Evolutionary conservation across 768 basidiomycete genomes (phyloP), one percentile per base, ranked within the genome.

Genomic region (Suillus alpinus): DNA sequence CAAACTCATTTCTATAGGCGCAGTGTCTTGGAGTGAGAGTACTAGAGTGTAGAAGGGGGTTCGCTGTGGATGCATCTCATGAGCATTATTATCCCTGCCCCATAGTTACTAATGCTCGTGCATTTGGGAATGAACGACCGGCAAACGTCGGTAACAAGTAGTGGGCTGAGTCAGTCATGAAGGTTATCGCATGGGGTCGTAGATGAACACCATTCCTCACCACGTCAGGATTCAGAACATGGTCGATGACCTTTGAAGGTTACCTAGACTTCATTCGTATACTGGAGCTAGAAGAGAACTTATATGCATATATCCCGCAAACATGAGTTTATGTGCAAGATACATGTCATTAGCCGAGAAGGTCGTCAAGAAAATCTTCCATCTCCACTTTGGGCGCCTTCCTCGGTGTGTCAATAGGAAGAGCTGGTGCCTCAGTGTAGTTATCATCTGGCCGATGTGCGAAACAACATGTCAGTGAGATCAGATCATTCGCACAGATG

Each of bases 331-430:
- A 26, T 26, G 23, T 12, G 23, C 44, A 46, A 46, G 23, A 46
- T 26, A 46, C 44, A 32, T 32, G 7, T 56, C 43, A 23, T 75
- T 69, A 82, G n/a, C 71, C 70, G 9, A 91, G 67, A 4, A 91
- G 69, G 40, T 89, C 87, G 61, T 91, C 89, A 32, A 91, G 72
- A 66, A 88, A 91, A 46, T 85, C 86, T 71, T 91, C 82, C 86
- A 91, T 85, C 57, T 85, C 80, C 40, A 73, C 75, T 65, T 83
- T 84, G n/a, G 80, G 75, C 51, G 70, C 53, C 70, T 79, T 76
- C 76, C 77, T 34, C 58, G 68, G 46, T 5, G 57, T 14, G 26
- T 77, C 77, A 0, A 73, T 72, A 0, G 84, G 85, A 10, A 88
- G 75, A 4, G 83, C 83, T 1, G 86, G 86, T 0, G 86, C 84